These are phyloP conservation scores for Pseudocercospora fijiensis DNA, from an alignment of 2,329 filamentous ascomycete species.

Conservation along the genomic window DNA sequence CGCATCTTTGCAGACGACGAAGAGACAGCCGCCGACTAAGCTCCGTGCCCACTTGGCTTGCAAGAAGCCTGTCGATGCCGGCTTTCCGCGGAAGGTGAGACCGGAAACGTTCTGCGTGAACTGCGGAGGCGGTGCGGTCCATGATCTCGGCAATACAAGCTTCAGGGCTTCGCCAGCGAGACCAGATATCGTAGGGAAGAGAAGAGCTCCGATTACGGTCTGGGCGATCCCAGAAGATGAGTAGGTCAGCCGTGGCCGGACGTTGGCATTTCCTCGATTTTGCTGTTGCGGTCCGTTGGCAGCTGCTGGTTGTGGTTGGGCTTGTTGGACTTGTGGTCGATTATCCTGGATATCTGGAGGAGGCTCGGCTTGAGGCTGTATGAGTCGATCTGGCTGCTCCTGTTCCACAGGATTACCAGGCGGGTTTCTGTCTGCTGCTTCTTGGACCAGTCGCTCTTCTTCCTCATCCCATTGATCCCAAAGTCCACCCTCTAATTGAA, in stretches of 20 bases:
- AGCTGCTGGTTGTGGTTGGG: conserved; percentile 46
- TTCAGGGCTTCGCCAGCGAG: conserved; percentile 74
- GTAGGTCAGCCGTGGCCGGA: conserved; percentile 48
- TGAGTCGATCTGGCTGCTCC: conserved; percentile 5
- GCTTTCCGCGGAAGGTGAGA: not conserved
- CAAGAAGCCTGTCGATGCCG: conserved; percentile 52
- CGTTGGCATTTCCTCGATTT: conserved; percentile 32
- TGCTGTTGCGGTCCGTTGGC: conserved; percentile 19
- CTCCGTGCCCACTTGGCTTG: conserved; percentile 87
- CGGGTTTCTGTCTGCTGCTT: conserved; percentile 32
- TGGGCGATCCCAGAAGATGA: conserved; percentile 58
- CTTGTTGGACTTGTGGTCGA: conserved; percentile 23
- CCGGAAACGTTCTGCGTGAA: not conserved
- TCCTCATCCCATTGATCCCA: conserved; percentile 44
- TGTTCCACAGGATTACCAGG: conserved; percentile 1
- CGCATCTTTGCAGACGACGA: conserved; percentile 76
- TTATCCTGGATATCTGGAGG: conserved; percentile 4
- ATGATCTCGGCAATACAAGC: conserved; percentile 64
- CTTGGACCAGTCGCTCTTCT: conserved; percentile 36
- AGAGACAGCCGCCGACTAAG: conserved; percentile 82
- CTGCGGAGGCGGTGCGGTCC: conserved; percentile 54
- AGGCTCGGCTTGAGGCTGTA: conserved; percentile 10
- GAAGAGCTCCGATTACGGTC: conserved; percentile 65
- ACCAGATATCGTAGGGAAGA: conserved; percentile 80
- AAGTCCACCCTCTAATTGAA: conserved; percentile 42